A percentile compares a stretch with the other conserved stretches of the same genome.
These are phyloP conservation scores for Skeletonema menzelii DNA, from an alignment of 108 stramenopile species.

Conservation along the genomic window DNA sequence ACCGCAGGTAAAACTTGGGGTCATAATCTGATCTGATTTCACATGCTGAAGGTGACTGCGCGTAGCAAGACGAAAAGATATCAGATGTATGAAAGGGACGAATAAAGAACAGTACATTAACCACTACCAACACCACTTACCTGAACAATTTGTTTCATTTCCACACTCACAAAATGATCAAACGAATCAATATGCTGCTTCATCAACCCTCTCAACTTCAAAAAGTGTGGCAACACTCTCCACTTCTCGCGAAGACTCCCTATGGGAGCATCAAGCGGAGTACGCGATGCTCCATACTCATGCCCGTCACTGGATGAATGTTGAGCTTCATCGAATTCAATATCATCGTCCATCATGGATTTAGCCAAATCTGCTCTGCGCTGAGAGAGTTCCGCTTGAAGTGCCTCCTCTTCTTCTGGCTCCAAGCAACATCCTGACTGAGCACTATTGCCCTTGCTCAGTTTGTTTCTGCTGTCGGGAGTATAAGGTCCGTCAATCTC, in stretches of 20 bases:
- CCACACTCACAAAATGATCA: constrained; percentile 95
- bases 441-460: not conserved
- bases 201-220: constrained; percentile 92
- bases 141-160: constrained; percentile 90
- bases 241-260: constrained; percentile 91
- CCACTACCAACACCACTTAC: constrained; percentile 17
- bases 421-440: constrained; percentile 13
- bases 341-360: not conserved
- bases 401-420: constrained; percentile 50
- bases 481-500: constrained; percentile 27
- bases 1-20: constrained; percentile 94
- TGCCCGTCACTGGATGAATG: constrained; percentile 18
- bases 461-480: constrained; percentile 10
- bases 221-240: constrained; percentile 94
- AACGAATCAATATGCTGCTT: constrained; percentile 98
- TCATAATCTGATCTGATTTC: constrained; percentile 94
- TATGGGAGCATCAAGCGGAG: constrained; percentile 87
- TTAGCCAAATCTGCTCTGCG: constrained; percentile 20
- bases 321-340: not conserved
- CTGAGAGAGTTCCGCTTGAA: constrained; percentile 41
- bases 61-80: not conserved
- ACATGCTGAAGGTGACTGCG: constrained; percentile 70
- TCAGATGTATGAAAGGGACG: not conserved
- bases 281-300: constrained; percentile 77
- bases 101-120: not conserved